Percentiles rank a stretch among this genome's conserved stretches.
phyloP scores from a whole-genome alignment of 2,329 filamentous ascomycete genomes.

The Macrophomina pseudophaseolina region DNA sequence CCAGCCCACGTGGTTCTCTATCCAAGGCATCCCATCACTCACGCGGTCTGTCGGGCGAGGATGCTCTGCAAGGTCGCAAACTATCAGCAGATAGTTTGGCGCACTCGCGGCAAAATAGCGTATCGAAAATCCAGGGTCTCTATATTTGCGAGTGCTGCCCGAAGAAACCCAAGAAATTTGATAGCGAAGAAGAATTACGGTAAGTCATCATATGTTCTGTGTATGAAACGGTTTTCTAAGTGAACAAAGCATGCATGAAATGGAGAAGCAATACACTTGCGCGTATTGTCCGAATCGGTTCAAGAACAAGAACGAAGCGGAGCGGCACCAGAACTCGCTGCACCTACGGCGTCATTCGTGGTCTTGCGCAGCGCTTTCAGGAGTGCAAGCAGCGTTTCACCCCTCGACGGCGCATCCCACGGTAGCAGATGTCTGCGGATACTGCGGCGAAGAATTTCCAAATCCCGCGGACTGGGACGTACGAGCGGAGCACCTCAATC shows the following conservation, averaged over 20 bases:
- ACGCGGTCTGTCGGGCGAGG: slow-evolving; percentile 46
- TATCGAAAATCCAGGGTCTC: slow-evolving; percentile 61
- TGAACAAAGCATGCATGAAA: slow-evolving; percentile 73
- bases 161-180: slow-evolving; percentile 96
- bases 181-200: slow-evolving; percentile 81
- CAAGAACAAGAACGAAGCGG: slow-evolving; percentile 98
- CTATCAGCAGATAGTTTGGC: slow-evolving; percentile 51
- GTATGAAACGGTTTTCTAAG: slow-evolving; percentile 20
- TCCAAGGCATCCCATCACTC: slow-evolving; percentile 46
- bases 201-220: slow-evolving; percentile 52
- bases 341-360: slow-evolving; percentile 92
- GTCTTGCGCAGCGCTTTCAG: slow-evolving; percentile 86
- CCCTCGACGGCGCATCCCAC: slow-evolving; percentile 69
- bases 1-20: slow-evolving; percentile 48
- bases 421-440: slow-evolving; percentile 82
- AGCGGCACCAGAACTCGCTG: slow-evolving; percentile 93
- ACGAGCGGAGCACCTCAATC: slow-evolving; percentile 83
- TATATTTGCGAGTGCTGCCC: slow-evolving; percentile 93
- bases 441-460: slow-evolving; percentile 91
- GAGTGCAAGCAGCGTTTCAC: slow-evolving; percentile 82
- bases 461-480: slow-evolving; percentile 89
- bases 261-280: slow-evolving; percentile 96
- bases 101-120: slow-evolving; percentile 55
- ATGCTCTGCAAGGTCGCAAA: slow-evolving; percentile 47
- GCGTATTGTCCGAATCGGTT: slow-evolving; percentile 92